Evolutionary conservation across 345 rosid genomes (phyloP).

Genomic region (Citrus maxima): DNA sequence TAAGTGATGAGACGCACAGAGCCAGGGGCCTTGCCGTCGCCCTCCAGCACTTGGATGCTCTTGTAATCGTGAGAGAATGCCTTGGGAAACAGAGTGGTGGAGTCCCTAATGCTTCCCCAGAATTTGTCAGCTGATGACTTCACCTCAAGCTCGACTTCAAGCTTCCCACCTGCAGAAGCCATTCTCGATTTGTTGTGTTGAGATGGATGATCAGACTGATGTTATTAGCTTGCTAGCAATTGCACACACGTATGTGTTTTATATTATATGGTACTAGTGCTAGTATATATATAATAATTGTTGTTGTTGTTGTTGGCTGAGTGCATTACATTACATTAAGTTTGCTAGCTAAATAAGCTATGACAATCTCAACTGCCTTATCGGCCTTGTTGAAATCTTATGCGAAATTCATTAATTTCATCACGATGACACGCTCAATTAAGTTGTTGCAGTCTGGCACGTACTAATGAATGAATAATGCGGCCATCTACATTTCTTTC

Average conservation of each 20-base stretch:
- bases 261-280: conserved; percentile 4
- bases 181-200: conserved; percentile 18
- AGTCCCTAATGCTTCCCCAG: conserved; percentile 64
- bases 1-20: conserved; percentile 69
- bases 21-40: conserved; percentile 80
- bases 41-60: conserved; percentile 72
- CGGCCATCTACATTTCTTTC: neutral
- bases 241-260: neutral
- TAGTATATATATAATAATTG: neutral
- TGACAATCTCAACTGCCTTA: conserved; percentile 25
- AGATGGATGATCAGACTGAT: too few species aligned
- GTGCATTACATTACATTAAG: conserved; percentile 27
- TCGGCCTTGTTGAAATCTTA: neutral
- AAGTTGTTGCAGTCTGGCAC: neutral
- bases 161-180: conserved; percentile 50
- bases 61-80: conserved; percentile 73
- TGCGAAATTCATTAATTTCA: neutral
- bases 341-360: neutral
- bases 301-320: neutral
- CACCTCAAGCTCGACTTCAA: conserved; percentile 69
- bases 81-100: conserved; percentile 58
- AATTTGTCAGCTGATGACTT: conserved; percentile 65
- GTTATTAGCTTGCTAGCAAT: too few species aligned
- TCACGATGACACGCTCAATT: neutral
- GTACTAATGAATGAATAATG: neutral